Base-by-base conservation (phyloP, 1,284 basidiomycete species). In the Microbotryum lychnidis-dioicae region DNA sequence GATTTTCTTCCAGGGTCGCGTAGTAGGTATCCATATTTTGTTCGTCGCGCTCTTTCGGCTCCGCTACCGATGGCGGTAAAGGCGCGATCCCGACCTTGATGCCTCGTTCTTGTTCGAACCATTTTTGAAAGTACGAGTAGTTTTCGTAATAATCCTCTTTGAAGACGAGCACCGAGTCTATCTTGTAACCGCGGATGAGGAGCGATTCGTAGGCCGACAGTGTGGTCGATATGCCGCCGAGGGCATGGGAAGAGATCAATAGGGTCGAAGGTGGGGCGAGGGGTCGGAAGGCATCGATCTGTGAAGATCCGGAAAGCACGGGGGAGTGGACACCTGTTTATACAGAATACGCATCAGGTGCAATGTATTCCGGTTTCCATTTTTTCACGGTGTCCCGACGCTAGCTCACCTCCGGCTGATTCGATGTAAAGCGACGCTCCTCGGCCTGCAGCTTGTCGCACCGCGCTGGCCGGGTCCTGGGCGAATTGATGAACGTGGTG, bases 171-270 rank as follows among this genome's bases (percentile, higher is more conserved):
- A 97, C 82, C 16, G 87, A 83, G 57, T 93, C 89, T 66, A 98
- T 79, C 53, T 85, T 84, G 77, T 92, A 97, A 12, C 94, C 94
- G 8, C 91, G 84, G n/a, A 97, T 76, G 4, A 85, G 73, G 12
- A 97, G 83, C 16, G 91, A 88, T 73, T 98, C 94, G 77, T 91
- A 97, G 0, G 94, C 85, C 1, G 91, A 84, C 60, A 97, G 85
- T 0, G 94, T 97, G 0, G 92, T 88, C 20, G 91, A 94, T 65
- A 97, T 97, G 1, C 94, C 94, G 20, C 94, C 94, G 2, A 98
- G 84, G 61, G 84, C 85, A 0, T 88, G 84, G 58, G 94, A 91
- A 0, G 90, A 93, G 47, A 98, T 79, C 4, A 98, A 81, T 61
- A 97, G 78, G 0, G 87, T 87, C 37, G 37, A 42, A 0, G 94